These are phyloP conservation scores for Podaxis sp. DNA, from an alignment of 768 basidiomycete genomes.

Conservation along the genomic window DNA sequence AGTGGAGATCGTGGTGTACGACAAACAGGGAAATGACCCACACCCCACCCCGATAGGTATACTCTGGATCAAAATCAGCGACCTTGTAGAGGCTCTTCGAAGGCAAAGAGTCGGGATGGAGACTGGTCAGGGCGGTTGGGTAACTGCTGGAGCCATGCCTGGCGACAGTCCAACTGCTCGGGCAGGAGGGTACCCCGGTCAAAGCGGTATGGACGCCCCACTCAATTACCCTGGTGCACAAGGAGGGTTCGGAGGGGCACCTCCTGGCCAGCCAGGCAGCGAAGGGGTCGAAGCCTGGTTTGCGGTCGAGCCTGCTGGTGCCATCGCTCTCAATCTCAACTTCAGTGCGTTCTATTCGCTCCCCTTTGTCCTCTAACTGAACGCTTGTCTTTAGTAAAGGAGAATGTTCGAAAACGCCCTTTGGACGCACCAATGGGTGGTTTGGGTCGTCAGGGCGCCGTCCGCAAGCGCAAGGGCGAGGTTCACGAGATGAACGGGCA, in stretches of 20 bases:
- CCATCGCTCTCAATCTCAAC: slow-evolving; percentile 82
- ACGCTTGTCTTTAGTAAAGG: slow-evolving; percentile 70
- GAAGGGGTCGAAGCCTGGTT: slow-evolving; percentile 99
- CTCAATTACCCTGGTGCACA: slow-evolving; percentile 42
- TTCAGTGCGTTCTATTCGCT: slow-evolving; percentile 65
- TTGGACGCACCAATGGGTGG: slow-evolving; percentile 82
- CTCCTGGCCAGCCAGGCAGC: slow-evolving; percentile 32
- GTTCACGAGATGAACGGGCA: slow-evolving; percentile 99
- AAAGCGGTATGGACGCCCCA: slow-evolving; percentile 48
- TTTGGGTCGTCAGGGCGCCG: slow-evolving; percentile 95
- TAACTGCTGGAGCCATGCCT: slow-evolving; percentile 89
- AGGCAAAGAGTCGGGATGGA: slow-evolving; percentile 91
- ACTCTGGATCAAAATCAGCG: slow-evolving; percentile 91
- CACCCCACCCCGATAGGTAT: slow-evolving; percentile 90
- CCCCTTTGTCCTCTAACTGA: slow-evolving; percentile 12
- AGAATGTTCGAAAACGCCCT: slow-evolving; percentile 96
- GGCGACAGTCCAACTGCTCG: slow-evolving; percentile 46
- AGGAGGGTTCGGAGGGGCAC: slow-evolving; percentile 31
- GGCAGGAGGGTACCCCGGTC: slow-evolving; percentile 21
- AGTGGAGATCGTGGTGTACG: slow-evolving; percentile 94
- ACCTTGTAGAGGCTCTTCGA: slow-evolving; percentile 90
- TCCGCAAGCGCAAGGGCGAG: slow-evolving; percentile 97
- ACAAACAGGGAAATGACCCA: slow-evolving; percentile 80
- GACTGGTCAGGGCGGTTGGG: slow-evolving; percentile 88
- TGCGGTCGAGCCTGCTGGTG: slow-evolving; percentile 95